phyloP scores from a whole-genome alignment of 1,139 yeast genomes.

The Nakaseomyces kungkrabaensis region DNA sequence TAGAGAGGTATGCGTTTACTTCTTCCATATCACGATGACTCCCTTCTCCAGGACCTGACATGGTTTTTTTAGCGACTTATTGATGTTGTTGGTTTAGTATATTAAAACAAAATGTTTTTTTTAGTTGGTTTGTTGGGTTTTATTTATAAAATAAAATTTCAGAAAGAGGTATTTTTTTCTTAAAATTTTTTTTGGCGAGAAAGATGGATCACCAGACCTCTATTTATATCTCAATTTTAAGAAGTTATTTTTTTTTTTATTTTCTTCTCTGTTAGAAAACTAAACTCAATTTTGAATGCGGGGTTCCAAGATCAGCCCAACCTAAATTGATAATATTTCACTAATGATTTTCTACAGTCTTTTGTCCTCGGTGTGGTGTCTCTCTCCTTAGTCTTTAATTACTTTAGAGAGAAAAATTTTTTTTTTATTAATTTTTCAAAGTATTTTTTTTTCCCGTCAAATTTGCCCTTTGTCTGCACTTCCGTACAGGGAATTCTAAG shows the following conservation, averaged over 20 bases:
- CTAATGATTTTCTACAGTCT: too few relatives aligned
- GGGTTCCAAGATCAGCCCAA: too few relatives aligned
- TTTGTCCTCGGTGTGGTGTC: too few relatives aligned
- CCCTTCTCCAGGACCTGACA: constrained; percentile 7
- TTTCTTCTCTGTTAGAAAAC: too few relatives aligned
- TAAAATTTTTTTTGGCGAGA: not conserved
- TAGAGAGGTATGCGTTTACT: not conserved
- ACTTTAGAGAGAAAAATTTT: not conserved
- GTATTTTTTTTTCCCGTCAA: not conserved
- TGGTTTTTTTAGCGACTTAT: not conserved
- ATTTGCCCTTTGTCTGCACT: not conserved
- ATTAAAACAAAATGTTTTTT: too few relatives aligned
- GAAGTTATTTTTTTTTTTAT: not conserved
- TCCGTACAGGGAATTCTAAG: not conserved
- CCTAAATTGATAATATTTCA: too few relatives aligned
- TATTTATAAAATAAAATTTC: too few relatives aligned
- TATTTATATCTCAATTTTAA: not conserved
- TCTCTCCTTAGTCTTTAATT: too few relatives aligned
- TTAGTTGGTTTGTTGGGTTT: too few relatives aligned
- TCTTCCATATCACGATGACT: constrained; percentile 3
- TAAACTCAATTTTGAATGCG: too few relatives aligned
- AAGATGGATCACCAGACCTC: not conserved
- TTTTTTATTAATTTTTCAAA: not conserved
- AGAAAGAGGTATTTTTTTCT: not conserved
- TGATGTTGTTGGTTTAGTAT: not conserved